A percentile compares a stretch with the other conserved stretches of the same genome.
Evolutionary conservation across 257 asterid species (phyloP).

Genomic region (Ballota nigra): DNA sequence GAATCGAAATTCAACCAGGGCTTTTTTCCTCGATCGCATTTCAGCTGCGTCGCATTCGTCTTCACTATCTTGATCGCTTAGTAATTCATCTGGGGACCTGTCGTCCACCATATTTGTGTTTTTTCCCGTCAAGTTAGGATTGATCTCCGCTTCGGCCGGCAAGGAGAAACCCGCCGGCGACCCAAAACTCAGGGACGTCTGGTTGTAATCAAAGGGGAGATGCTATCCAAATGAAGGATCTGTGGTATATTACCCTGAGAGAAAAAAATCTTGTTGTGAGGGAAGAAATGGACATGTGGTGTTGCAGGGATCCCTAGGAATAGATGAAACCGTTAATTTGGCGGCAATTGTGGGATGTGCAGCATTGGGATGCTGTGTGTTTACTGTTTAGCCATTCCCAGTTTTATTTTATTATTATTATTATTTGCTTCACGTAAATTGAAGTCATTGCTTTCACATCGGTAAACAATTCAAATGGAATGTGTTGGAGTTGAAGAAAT

Average conservation of each 20-base stretch:
- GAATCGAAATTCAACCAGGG: constrained; percentile 53
- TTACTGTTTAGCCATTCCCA: not conserved
- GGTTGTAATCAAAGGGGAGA: constrained; percentile 4
- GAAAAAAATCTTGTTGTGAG: not conserved
- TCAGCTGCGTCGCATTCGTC: constrained; percentile 27
- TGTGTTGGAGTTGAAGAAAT: too few species aligned
- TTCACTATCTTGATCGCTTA: constrained; percentile 24
- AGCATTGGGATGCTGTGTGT: not conserved
- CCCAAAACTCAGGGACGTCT: constrained; percentile 12
- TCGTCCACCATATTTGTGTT: constrained; percentile 39
- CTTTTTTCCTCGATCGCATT: constrained; percentile 24
- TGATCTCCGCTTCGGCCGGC: constrained; percentile 32
- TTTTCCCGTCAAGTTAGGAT: not conserved
- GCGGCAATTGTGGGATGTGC: constrained; percentile 24
- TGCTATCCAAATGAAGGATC: not conserved
- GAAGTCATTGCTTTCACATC: too few species aligned
- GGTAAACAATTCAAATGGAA: too few species aligned
- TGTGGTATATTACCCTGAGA: not conserved
- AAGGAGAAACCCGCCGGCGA: constrained; percentile 24
- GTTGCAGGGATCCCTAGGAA: constrained; percentile 19
- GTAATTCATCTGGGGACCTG: not conserved
- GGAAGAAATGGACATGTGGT: constrained; percentile 5
- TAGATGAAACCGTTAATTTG: constrained; percentile 23
- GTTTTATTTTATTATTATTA: not conserved
- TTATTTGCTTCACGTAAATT: too few species aligned